Conservation (phyloP, 164 flowering plant species). For the Platanus orientalis region DNA sequence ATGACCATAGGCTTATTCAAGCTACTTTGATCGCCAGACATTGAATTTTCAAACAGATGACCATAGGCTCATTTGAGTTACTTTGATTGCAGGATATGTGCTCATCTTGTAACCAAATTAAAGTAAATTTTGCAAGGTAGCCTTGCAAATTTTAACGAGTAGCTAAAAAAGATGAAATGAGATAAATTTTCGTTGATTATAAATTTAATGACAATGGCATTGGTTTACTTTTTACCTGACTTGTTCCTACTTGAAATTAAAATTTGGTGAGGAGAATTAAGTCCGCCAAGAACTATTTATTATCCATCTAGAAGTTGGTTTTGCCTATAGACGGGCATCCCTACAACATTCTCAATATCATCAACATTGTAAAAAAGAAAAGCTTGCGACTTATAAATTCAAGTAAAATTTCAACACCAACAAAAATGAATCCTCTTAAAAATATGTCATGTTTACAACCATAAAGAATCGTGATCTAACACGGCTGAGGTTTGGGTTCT, state of each 20-base stretch:
- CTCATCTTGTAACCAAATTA: conserved; percentile 57
- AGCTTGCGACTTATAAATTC: too few relatives aligned
- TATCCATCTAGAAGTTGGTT: conserved; percentile 68
- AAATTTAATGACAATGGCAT: neutral
- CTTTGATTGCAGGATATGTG: conserved; percentile 54
- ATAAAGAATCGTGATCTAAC: conserved; percentile 51
- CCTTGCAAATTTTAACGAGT: conserved; percentile 30
- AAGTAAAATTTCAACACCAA: conserved; percentile 60
- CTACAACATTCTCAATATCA: conserved; percentile 60
- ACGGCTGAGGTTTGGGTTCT: too few relatives aligned
- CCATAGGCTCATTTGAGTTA: conserved; percentile 67
- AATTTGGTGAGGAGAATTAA: conserved; percentile 45
- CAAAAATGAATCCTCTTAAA: conserved; percentile 52
- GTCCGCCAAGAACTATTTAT: conserved; percentile 58
- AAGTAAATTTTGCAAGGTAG: conserved; percentile 42
- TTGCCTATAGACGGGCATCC: conserved; percentile 64
- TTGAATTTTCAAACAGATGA: too few relatives aligned
- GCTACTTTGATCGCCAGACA: too few relatives aligned
- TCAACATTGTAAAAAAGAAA: conserved; percentile 68
- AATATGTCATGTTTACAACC: too few relatives aligned
- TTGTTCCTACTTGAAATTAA: conserved; percentile 69
- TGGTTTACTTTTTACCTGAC: conserved; percentile 50
- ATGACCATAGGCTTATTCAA: too few relatives aligned
- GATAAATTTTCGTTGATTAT: neutral
- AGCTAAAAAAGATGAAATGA: neutral